These are phyloP conservation scores for Tagetes patula DNA, from an alignment of 129 eudicot species.

Conservation along the genomic window DNA sequence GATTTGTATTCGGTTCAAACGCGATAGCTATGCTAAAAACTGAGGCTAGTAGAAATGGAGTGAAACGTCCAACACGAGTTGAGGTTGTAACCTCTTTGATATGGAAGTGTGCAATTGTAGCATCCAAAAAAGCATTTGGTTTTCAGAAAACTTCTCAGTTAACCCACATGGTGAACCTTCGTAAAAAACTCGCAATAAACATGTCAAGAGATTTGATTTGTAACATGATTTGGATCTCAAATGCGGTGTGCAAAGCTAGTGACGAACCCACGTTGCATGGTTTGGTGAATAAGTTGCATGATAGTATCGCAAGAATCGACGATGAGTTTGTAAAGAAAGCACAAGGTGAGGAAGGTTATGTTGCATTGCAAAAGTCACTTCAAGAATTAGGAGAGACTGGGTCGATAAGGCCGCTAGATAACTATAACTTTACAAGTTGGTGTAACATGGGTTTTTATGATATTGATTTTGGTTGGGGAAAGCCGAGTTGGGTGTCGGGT, in stretches of 20 bases:
- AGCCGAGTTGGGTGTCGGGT: slow-evolving; percentile 41
- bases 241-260: neutral
- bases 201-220: slow-evolving; percentile 15
- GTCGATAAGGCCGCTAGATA: slow-evolving; percentile 16
- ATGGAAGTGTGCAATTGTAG: slow-evolving; percentile 24
- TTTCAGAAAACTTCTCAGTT: neutral
- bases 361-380: neutral
- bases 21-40: neutral
- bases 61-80: slow-evolving; percentile 17
- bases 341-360: slow-evolving; percentile 18
- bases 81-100: slow-evolving; percentile 18
- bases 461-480: slow-evolving; percentile 27
- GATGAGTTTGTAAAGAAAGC: slow-evolving; percentile 10
- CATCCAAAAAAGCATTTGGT: slow-evolving; percentile 12
- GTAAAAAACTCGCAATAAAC: slow-evolving; percentile 12
- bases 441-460: slow-evolving; percentile 47
- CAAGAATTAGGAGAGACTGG: slow-evolving; percentile 16
- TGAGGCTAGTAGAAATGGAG: neutral
- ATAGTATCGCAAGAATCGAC: slow-evolving; percentile 7
- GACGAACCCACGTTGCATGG: neutral
- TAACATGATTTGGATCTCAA: slow-evolving; percentile 14
- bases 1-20: slow-evolving; percentile 2
- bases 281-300: slow-evolving; percentile 13
- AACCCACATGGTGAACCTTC: neutral
- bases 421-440: slow-evolving; percentile 50